Conservation (phyloP, 139 green algal genomes). For the Haematococcus sp. region DNA sequence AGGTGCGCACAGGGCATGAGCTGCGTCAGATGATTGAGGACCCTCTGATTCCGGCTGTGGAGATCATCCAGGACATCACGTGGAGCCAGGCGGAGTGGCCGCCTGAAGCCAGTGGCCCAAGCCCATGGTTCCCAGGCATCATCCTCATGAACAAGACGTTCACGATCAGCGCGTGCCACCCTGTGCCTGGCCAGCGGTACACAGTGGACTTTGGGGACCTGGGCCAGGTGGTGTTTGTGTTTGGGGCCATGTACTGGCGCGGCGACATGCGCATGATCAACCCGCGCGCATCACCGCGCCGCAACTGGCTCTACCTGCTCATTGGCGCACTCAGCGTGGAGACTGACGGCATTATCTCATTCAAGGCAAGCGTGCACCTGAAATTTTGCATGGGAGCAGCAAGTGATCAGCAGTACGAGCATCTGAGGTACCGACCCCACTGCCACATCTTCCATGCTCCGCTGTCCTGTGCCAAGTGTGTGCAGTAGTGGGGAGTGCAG, state of each 20-base stretch:
- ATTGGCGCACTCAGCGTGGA: conserved; percentile 36
- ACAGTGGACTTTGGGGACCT: conserved; percentile 16
- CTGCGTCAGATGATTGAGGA: conserved; percentile 15
- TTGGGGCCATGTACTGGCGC: conserved; percentile 25
- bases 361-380: conserved; percentile 12
- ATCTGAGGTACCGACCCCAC: too few species aligned
- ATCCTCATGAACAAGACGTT: conserved; percentile 12
- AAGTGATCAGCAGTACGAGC: too few species aligned
- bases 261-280: conserved; percentile 34
- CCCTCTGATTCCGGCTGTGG: not conserved
- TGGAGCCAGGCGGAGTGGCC: conserved; percentile 18
- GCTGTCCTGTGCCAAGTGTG: too few species aligned
- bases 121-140: not conserved
- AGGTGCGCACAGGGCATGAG: not conserved
- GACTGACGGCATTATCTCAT: conserved; percentile 31
- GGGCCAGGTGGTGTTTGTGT: conserved; percentile 39
- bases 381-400: not conserved
- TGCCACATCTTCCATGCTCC: too few species aligned
- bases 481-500: too few species aligned
- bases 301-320: conserved; percentile 33
- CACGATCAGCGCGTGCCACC: conserved; percentile 25
- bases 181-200: conserved; percentile 2
- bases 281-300: conserved; percentile 17
- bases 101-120: conserved; percentile 1
- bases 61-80: not conserved